Base-by-base conservation (phyloP, 495 filamentous ascomycete species). In the Neurospora terricola region DNA sequence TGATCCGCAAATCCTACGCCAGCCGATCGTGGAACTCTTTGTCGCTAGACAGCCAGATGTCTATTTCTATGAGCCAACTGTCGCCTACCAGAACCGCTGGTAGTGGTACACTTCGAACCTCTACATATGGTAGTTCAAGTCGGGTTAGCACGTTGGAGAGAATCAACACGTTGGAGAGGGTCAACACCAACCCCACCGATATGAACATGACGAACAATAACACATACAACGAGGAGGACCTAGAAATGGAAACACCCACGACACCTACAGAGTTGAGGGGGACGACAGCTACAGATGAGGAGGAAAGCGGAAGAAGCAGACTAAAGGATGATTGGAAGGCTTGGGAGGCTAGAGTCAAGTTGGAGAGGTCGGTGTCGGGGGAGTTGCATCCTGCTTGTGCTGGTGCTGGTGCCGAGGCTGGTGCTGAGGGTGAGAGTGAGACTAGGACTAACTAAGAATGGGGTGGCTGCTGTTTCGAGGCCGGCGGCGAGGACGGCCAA, bases 1-100 rank as follows among this genome's bases (percentile, higher is more conserved):
- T 86, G 77, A 86, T 86, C 71, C 80, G 83, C 36, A 86, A 86
- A 73, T 86, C 85, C 0, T 76, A 86, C 2, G 83, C 83, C 23
- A 82, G 74, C 18, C 80, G 85, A 34, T 80, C 79, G 0, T 80
- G 78, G 18, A 74, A 75, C 36, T 73, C 77, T 0, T 3, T 40
- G 38, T 70, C 69, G 48, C 11, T 59, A 3, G 45, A 27, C 1
- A 59, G 48, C 5, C 48, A 59, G 21, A 3, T 59, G 48, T 59
- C 21, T 1, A 4, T 27, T 5, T 59, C 48, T 2, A n/a, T 45
- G 18, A 45, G 42, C 9, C 48, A 23, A 9, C 4, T 27, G 14
- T 59, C 48, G 12, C 48, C 48, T 4, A 59, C 48, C 5, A 27
- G 21, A n/a, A n/a, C n/a, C n/a, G n/a, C n/a, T n/a, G n/a, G n/a